phyloP scores from a whole-genome alignment of 768 basidiomycete genomes.

The Mycena floridula region DNA sequence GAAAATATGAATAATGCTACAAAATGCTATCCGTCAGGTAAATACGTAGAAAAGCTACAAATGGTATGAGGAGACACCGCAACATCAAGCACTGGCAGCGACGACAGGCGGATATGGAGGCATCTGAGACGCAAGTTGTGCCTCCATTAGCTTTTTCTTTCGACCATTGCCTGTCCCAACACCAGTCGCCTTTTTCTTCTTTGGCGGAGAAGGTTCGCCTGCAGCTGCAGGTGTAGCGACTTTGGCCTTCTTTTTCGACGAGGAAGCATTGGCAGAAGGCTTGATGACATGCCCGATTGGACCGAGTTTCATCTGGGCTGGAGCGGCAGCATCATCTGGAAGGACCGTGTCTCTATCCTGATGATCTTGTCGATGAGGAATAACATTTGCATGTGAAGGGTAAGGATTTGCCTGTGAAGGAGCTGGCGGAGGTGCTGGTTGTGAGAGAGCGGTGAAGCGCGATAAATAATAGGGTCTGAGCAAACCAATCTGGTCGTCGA shows the following conservation, averaged over 20 bases:
- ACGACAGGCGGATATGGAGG: constrained; percentile 26
- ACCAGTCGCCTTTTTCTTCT: constrained; percentile 44
- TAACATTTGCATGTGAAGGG: constrained; percentile 7
- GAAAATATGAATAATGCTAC: not conserved
- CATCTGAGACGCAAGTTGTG: constrained; percentile 4
- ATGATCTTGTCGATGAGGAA: not conserved
- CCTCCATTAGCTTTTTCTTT: constrained; percentile 26
- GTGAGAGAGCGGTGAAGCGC: constrained; percentile 42
- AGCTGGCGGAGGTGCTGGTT: constrained; percentile 13
- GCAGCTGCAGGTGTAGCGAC: constrained; percentile 7
- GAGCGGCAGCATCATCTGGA: constrained; percentile 57
- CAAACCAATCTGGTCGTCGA: constrained; percentile 80
- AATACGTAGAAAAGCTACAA: not conserved
- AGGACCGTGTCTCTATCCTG: constrained; percentile 28
- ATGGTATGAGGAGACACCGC: not conserved
- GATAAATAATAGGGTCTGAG: constrained; percentile 69
- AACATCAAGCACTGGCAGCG: constrained; percentile 23
- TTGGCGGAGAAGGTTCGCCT: constrained; percentile 15
- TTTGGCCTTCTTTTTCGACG: constrained; percentile 58
- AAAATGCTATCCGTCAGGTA: not conserved
- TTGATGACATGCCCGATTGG: constrained; percentile 73
- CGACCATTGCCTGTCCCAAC: constrained; percentile 39
- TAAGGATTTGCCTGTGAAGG: constrained; percentile 10
- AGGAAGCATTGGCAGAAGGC: constrained; percentile 32
- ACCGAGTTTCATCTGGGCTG: constrained; percentile 64